These are phyloP conservation scores for Rhizopus stolonifer DNA, from an alignment of 371 early-diverging fungal species.

Conservation along the genomic window DNA sequence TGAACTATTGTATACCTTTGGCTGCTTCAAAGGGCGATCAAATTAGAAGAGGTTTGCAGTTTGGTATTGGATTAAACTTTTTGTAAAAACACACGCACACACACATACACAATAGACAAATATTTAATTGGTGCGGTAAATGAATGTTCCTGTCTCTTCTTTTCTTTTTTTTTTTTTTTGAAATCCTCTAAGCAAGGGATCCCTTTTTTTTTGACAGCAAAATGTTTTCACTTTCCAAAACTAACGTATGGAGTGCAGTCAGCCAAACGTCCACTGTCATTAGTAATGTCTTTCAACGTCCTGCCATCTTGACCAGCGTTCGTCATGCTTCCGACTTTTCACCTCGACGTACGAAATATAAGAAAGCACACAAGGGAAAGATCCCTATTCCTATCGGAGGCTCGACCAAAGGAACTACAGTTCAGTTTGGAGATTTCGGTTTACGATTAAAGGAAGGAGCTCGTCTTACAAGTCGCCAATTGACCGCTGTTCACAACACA, in stretches of 20 bases:
- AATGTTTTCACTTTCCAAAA: constrained; percentile 27
- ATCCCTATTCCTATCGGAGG: constrained; percentile 81
- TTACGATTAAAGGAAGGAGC: constrained; percentile 83
- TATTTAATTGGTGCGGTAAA: too few relatives aligned
- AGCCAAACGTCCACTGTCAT: constrained; percentile 11
- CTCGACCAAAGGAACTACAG: constrained; percentile 82
- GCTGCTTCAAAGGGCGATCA: constrained; percentile 70
- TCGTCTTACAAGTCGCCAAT: constrained; percentile 80
- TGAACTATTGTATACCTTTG: constrained; percentile 89
- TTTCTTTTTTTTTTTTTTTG: not conserved
- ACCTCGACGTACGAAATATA: constrained; percentile 79
- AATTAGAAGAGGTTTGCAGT: constrained; percentile 77
- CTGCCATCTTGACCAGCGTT: constrained; percentile 3
- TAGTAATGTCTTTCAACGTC: constrained; percentile 15
- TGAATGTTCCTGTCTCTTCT: not conserved
- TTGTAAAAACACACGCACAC: constrained; percentile 44
- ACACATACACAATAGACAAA: too few relatives aligned
- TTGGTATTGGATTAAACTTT: constrained; percentile 88
- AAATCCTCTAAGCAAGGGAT: constrained; percentile 7
- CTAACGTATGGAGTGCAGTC: constrained; percentile 16
- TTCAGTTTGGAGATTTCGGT: constrained; percentile 90
- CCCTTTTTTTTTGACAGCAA: constrained; percentile 2
- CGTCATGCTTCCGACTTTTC: constrained; percentile 67
- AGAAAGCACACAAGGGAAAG: constrained; percentile 89
- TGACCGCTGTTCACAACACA: constrained; percentile 76